These are phyloP conservation scores for Tricholoma bakamatsutake DNA, from an alignment of 768 basidiomycete species.

Conservation along the genomic window DNA sequence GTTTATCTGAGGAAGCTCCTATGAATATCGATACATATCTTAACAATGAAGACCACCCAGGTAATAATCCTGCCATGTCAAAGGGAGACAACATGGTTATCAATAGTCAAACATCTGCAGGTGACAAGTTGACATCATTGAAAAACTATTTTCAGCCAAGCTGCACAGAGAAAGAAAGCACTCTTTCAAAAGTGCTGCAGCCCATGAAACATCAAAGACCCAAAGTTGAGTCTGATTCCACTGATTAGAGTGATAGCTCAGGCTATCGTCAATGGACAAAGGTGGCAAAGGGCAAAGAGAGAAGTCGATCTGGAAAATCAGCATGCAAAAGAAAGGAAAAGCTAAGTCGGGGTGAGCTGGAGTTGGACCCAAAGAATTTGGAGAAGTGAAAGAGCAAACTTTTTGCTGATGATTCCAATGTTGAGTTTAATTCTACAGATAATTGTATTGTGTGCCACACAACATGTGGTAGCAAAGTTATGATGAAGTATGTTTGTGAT, in stretches of 20 bases:
- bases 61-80: neutral
- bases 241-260: neutral
- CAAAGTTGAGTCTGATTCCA: neutral
- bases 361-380: neutral
- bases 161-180: neutral
- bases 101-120: neutral
- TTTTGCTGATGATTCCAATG: neutral
- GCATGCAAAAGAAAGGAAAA: neutral
- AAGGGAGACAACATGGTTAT: neutral
- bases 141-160: no score
- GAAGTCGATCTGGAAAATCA: neutral
- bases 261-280: neutral
- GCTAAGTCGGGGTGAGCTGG: neutral
- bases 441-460: neutral
- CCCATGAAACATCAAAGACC: neutral
- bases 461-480: neutral
- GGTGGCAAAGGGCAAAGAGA: neutral
- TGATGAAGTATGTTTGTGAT: neutral
- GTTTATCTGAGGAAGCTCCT: neutral
- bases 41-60: no score
- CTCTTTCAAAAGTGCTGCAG: neutral
- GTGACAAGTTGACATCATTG: neutral
- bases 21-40: no score
- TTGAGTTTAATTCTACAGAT: neutral
- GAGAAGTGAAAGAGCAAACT: neutral